These are phyloP conservation scores for Aspergillus bertholletiae DNA, from an alignment of 495 filamentous ascomycete genomes.

Conservation along the genomic window DNA sequence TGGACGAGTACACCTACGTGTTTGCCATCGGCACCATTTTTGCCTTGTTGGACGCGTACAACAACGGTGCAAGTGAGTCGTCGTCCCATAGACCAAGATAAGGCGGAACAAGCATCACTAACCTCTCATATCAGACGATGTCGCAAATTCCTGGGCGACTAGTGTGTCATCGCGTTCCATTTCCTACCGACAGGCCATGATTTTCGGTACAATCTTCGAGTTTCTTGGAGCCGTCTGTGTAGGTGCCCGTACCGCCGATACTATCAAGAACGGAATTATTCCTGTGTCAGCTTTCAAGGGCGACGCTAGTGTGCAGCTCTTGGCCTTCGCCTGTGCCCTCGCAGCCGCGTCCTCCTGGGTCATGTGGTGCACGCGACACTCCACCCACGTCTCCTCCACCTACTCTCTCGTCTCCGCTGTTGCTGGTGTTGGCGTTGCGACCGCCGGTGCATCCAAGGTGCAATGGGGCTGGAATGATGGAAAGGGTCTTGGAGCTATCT, in stretches of 20 bases:
- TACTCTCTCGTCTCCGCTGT: conserved; percentile 62
- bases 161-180: conserved; percentile 66
- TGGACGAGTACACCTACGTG: conserved; percentile 63
- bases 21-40: conserved; percentile 76
- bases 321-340: conserved; percentile 56
- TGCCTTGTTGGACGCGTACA: conserved; percentile 70
- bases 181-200: conserved; percentile 64
- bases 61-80: conserved; percentile 65
- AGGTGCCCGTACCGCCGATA: conserved; percentile 56
- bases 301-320: conserved; percentile 57
- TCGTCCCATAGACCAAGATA: no score
- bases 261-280: conserved; percentile 60
- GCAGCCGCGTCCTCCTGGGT: conserved; percentile 53
- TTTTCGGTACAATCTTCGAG: conserved; percentile 64
- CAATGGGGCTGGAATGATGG: conserved; percentile 62
- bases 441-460: conserved; percentile 52
- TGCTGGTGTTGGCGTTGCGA: conserved; percentile 60
- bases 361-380: conserved; percentile 62
- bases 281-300: conserved; percentile 42
- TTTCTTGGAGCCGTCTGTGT: conserved; percentile 56
- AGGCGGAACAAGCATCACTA: background rate
- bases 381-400: conserved; percentile 60
- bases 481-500: conserved; percentile 58
- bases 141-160: conserved; percentile 73
- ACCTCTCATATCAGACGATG: conserved; percentile 51